A percentile compares a stretch with the other conserved stretches of the same genome.
phyloP scores from a whole-genome alignment of 2,329 filamentous ascomycete species.

The Colletotrichum orbiculare region DNA sequence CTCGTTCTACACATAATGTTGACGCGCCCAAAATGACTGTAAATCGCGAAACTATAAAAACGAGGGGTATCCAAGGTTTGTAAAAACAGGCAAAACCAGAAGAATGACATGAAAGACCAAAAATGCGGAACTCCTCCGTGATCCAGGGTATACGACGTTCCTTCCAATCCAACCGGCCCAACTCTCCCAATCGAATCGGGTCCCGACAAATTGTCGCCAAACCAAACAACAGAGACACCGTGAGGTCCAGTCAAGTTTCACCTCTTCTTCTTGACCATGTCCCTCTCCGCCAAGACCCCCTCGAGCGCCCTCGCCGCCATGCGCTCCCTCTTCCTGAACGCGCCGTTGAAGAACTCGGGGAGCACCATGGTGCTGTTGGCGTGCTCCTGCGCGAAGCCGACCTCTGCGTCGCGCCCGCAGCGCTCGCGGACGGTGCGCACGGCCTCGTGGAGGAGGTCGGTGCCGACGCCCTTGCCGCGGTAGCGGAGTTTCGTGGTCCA shows the following conservation, averaged over 20 bases:
- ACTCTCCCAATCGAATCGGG: too few species aligned
- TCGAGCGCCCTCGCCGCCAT: conserved; percentile 66
- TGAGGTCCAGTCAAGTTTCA: conserved; percentile 41
- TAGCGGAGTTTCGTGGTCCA: conserved; percentile 83
- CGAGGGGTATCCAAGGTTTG: conserved; percentile 21
- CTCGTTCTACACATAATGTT: conserved; percentile 6
- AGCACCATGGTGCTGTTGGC: conserved; percentile 77
- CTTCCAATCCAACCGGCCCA: background rate
- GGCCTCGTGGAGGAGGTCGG: conserved; percentile 77
- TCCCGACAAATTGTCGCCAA: too few species aligned
- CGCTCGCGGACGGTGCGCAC: conserved; percentile 74
- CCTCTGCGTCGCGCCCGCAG: conserved; percentile 73
- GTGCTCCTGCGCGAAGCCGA: conserved; percentile 81
- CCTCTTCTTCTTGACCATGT: conserved; percentile 59
- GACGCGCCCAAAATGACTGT: background rate
- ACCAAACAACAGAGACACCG: too few species aligned
- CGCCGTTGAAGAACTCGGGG: conserved; percentile 70
- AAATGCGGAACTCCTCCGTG: background rate
- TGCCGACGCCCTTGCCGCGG: conserved; percentile 77
- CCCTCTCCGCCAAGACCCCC: conserved; percentile 61
- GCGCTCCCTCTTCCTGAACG: conserved; percentile 69
- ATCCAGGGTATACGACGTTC: conserved; percentile 14
- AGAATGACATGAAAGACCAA: background rate
- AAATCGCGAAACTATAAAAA: conserved; percentile 3
- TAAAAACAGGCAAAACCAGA: background rate